These are phyloP conservation scores for Acorus calamus DNA, from an alignment of 106 monocot genomes.

Conservation along the genomic window DNA sequence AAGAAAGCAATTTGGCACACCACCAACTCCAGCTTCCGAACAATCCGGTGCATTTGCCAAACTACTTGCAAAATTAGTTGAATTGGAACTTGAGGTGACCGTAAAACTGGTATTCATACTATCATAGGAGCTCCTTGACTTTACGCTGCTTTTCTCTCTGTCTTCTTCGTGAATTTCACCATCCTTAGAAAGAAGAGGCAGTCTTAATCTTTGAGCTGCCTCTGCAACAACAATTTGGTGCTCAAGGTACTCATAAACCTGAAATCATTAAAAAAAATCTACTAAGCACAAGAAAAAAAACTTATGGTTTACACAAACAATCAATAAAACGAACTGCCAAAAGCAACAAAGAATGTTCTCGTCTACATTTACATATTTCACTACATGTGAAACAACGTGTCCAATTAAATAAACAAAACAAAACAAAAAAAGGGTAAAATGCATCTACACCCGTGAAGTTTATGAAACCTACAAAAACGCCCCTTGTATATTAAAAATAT, in stretches of 20 bases:
- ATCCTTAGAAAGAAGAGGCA: slow-evolving; percentile 88
- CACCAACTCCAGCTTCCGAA: slow-evolving; percentile 78
- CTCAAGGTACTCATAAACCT: slow-evolving; percentile 89
- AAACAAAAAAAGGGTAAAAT: no score
- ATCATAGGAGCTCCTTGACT: slow-evolving; percentile 73
- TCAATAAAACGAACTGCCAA: not conserved
- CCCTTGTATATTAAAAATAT: no score
- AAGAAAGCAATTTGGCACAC: slow-evolving; percentile 86
- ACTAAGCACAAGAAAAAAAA: not conserved
- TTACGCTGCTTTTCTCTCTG: slow-evolving; percentile 61
- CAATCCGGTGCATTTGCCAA: slow-evolving; percentile 21
- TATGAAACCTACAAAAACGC: no score
- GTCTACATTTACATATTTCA: no score
- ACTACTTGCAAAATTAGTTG: slow-evolving; percentile 32
- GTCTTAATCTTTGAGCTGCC: slow-evolving; percentile 91
- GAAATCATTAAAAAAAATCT: slow-evolving; percentile 3
- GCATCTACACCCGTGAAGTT: no score
- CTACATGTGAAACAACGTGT: no score
- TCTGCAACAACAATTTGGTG: slow-evolving; percentile 72
- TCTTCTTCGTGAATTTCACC: slow-evolving; percentile 87
- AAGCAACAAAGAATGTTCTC: no score
- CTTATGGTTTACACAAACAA: not conserved
- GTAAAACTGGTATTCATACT: slow-evolving; percentile 51
- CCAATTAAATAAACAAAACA: no score
- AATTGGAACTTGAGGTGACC: slow-evolving; percentile 48